Evolutionary conservation across 345 rosid genomes (phyloP).

Genomic region (Passiflora organensis): DNA sequence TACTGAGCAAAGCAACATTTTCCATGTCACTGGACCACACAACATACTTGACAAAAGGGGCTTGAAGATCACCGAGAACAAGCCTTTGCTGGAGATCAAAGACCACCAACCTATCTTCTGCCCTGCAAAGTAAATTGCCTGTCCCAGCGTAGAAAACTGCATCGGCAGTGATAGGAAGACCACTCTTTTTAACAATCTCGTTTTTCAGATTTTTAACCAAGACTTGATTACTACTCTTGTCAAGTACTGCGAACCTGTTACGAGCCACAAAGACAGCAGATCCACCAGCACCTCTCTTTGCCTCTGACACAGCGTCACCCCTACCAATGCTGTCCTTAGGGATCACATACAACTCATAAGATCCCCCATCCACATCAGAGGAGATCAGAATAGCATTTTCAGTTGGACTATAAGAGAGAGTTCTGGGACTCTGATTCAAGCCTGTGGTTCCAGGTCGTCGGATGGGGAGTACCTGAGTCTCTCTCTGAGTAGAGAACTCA

Average conservation of each 20-base stretch:
- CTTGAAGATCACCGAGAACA: slow-evolving; percentile 78
- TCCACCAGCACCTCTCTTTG: slow-evolving; percentile 79
- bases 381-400: slow-evolving; percentile 83
- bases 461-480: slow-evolving; percentile 75
- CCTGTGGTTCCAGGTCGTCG: slow-evolving; percentile 71
- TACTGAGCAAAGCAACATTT: slow-evolving; percentile 88
- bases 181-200: slow-evolving; percentile 71
- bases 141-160: slow-evolving; percentile 92
- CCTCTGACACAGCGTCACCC: slow-evolving; percentile 67
- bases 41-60: slow-evolving; percentile 71
- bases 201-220: slow-evolving; percentile 70
- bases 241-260: slow-evolving; percentile 91
- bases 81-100: slow-evolving; percentile 89
- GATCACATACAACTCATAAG: slow-evolving; percentile 78
- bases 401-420: slow-evolving; percentile 88
- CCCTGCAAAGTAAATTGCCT: slow-evolving; percentile 74
- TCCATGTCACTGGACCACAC: slow-evolving; percentile 96
- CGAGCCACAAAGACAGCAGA: slow-evolving; percentile 82
- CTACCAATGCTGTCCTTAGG: slow-evolving; percentile 72
- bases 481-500: slow-evolving; percentile 70
- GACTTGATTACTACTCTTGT: slow-evolving; percentile 82
- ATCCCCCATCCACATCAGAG: slow-evolving; percentile 90
- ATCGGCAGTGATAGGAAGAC: slow-evolving; percentile 67
- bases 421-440: slow-evolving; percentile 84
- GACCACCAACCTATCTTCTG: slow-evolving; percentile 78